Conservation (phyloP, 257 asterid species). For the Capsicum baccatum region DNA sequence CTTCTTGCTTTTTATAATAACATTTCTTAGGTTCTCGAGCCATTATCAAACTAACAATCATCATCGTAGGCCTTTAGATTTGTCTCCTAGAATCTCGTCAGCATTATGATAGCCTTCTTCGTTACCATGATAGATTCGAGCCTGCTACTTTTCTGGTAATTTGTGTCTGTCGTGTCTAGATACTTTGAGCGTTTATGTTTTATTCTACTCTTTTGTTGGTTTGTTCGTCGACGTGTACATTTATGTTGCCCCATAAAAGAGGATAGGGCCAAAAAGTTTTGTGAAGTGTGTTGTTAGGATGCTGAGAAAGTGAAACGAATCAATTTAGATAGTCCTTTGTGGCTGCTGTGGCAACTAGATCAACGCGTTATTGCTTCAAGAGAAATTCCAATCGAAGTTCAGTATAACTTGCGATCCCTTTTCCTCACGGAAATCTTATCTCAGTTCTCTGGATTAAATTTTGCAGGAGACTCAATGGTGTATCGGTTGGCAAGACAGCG, state of each 20-base stretch:
- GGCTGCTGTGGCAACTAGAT: too few species aligned
- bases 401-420: not conserved
- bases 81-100: conserved; percentile 6
- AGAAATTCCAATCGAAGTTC: too few species aligned
- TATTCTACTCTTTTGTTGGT: not conserved
- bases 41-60: not conserved
- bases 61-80: not conserved
- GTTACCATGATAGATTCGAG: not conserved
- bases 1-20: conserved; percentile 1
- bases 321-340: too few species aligned
- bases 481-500: conserved; percentile 75
- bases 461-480: conserved; percentile 74
- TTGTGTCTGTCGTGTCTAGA: not conserved
- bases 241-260: not conserved
- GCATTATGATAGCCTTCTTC: conserved; percentile 8
- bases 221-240: not conserved
- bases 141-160: not conserved
- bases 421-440: not conserved
- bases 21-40: not conserved
- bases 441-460: conserved; percentile 21
- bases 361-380: too few species aligned
- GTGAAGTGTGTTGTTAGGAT: conserved; percentile 14
- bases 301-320: not conserved
- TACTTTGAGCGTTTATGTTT: not conserved
- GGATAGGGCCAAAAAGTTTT: not conserved